phyloP scores from a whole-genome alignment of 73 alveolate species.

The Halteria grandinella region DNA sequence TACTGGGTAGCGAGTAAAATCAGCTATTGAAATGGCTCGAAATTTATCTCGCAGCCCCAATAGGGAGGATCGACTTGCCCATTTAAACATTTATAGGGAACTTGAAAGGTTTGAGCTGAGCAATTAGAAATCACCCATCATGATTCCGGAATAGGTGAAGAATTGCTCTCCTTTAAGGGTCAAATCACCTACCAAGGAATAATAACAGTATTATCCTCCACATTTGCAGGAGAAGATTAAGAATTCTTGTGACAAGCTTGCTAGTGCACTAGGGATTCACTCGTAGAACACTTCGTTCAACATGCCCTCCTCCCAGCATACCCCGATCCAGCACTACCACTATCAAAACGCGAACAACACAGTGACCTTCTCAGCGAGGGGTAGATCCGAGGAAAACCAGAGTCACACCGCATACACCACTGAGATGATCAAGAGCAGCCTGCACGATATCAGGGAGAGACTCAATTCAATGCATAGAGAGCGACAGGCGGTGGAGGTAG shows the following conservation, averaged over 20 bases:
- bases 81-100: not conserved
- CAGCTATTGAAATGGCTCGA: no score
- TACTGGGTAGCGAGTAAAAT: no score
- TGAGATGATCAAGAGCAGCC: constrained; percentile 28
- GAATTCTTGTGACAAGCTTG: not conserved
- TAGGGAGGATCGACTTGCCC: no score
- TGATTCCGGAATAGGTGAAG: not conserved
- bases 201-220: not conserved
- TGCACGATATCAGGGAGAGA: constrained; percentile 35
- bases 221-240: not conserved
- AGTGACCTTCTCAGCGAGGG: not conserved
- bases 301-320: not conserved
- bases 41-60: no score
- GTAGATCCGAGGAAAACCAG: constrained; percentile 3
- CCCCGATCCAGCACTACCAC: not conserved
- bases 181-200: not conserved
- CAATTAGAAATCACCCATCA: not conserved
- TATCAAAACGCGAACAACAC: not conserved
- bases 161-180: constrained; percentile 4
- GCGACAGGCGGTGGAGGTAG: constrained; percentile 41
- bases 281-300: not conserved
- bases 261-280: constrained; percentile 1
- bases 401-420: not conserved
- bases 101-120: constrained; percentile 23
- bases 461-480: constrained; percentile 38